These are phyloP conservation scores for Pueraria montana DNA, from an alignment of 306 rosid genomes.

Conservation along the genomic window DNA sequence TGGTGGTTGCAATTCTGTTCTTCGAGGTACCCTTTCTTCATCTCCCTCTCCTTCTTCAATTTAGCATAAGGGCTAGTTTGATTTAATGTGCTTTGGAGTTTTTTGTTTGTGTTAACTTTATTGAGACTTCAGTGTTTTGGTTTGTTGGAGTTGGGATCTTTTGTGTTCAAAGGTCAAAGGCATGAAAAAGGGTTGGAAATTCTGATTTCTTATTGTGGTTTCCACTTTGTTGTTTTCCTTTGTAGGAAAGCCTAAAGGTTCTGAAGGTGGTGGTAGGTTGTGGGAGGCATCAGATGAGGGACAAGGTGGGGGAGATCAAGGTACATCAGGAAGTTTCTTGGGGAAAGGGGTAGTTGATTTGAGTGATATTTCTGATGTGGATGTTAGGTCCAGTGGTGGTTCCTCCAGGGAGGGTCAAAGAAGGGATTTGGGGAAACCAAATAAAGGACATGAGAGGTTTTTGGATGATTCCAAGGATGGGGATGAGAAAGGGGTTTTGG, in stretches of 20 bases:
- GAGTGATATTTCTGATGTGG: constrained; percentile 67
- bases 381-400: constrained; percentile 56
- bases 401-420: constrained; percentile 55
- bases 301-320: constrained; percentile 57
- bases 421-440: constrained; percentile 56
- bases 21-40: constrained; percentile 69
- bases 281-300: constrained; percentile 79
- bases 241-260: constrained; percentile 75
- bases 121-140: background rate
- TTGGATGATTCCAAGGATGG: constrained; percentile 49
- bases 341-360: constrained; percentile 61
- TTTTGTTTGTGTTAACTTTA: constrained; percentile 4
- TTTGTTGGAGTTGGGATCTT: constrained; percentile 19
- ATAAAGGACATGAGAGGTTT: constrained; percentile 49
- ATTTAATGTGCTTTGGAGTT: constrained; percentile 11
- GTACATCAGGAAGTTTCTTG: constrained; percentile 57
- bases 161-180: constrained; percentile 4
- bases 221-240: constrained; percentile 37
- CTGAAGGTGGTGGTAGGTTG: constrained; percentile 66
- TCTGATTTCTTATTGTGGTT: constrained; percentile 41
- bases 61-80: background rate
- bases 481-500: constrained; percentile 51
- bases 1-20: constrained; percentile 94
- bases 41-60: constrained; percentile 21
- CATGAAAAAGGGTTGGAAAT: constrained; percentile 42